Evolutionary conservation across 352 stramenopile genomes (phyloP).

Genomic region (Saprolegnia diclina): DNA sequence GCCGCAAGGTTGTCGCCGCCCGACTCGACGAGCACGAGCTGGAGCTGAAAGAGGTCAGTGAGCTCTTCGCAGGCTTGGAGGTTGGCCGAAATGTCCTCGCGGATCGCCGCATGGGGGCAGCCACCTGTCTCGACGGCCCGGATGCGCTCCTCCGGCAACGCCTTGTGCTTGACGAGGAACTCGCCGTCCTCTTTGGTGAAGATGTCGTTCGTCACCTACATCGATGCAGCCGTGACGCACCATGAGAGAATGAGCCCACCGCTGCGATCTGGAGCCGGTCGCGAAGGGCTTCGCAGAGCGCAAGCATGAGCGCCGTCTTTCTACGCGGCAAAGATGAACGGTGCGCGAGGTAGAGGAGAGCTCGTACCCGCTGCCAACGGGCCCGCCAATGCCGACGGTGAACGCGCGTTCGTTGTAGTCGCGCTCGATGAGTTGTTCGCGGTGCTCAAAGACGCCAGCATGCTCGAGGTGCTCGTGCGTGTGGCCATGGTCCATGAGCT

Average conservation of each 20-base stretch:
- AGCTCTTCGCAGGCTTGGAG: slow-evolving; percentile 94
- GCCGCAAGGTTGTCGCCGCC: slow-evolving; percentile 95
- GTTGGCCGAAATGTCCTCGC: slow-evolving; percentile 97
- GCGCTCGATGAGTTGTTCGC: slow-evolving; percentile 50
- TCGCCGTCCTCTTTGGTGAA: slow-evolving; percentile 98
- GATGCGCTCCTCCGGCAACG: slow-evolving; percentile 88
- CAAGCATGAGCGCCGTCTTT: slow-evolving; percentile 94
- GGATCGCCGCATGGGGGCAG: slow-evolving; percentile 95
- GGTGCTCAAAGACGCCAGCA: slow-evolving; percentile 61
- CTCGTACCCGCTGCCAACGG: slow-evolving; percentile 84
- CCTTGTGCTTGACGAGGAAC: slow-evolving; percentile 93
- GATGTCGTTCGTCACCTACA: slow-evolving; percentile 97
- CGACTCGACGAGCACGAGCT: slow-evolving; percentile 88
- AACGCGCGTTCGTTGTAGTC: slow-evolving; percentile 86
- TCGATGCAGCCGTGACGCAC: neutral
- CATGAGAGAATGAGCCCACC: slow-evolving; percentile 30
- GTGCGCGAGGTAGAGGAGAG: neutral
- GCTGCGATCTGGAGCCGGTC: slow-evolving; percentile 74
- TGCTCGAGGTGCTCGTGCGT: slow-evolving; percentile 85
- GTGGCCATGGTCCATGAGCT: slow-evolving; percentile 80
- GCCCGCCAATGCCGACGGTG: slow-evolving; percentile 95
- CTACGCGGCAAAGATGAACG: slow-evolving; percentile 28
- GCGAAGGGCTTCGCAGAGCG: slow-evolving; percentile 85
- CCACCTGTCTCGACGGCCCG: slow-evolving; percentile 96
- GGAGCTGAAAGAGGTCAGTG: slow-evolving; percentile 79